Evolutionary conservation across 441 rosid species (phyloP).

Genomic region (Lepidium campestre): DNA sequence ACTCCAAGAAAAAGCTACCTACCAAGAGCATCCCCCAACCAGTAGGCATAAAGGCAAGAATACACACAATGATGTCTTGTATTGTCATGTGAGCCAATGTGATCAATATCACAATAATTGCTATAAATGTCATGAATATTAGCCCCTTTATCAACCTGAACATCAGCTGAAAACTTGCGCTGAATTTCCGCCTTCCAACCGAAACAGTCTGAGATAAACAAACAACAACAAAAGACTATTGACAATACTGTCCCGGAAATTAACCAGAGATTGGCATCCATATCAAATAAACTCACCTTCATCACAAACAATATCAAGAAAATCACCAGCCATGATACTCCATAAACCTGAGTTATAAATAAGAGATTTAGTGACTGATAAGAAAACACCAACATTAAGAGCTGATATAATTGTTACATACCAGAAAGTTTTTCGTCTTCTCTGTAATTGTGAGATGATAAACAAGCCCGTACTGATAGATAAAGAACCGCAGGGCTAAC

Average conservation of each 20-base stretch:
- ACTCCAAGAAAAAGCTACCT: conserved; percentile 21
- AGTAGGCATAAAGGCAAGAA: conserved; percentile 98
- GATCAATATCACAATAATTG: conserved; percentile 73
- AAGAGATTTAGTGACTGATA: background rate
- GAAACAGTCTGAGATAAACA: conserved; percentile 70
- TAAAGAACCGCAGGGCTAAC: conserved; percentile 77
- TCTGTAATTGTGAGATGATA: conserved; percentile 72
- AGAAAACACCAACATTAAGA: background rate
- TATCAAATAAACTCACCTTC: conserved; percentile 61
- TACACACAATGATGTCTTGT: conserved; percentile 80
- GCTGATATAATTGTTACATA: conserved; percentile 21
- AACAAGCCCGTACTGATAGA: conserved; percentile 94
- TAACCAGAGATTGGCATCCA: background rate
- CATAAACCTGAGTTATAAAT: conserved; percentile 62
- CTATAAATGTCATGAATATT: conserved; percentile 78
- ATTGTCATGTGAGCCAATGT: conserved; percentile 83
- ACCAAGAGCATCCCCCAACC: conserved; percentile 99
- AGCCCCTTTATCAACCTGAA: conserved; percentile 94
- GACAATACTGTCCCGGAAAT: background rate
- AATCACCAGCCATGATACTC: conserved; percentile 94
- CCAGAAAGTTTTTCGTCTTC: conserved; percentile 58
- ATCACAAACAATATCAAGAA: conserved; percentile 79
- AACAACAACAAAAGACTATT: background rate
- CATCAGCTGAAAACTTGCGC: conserved; percentile 90
- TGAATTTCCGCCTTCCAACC: conserved; percentile 84